Evolutionary conservation across 176 grass and related monocot species (phyloP).

Genomic region (Coix lacrymajobi): DNA sequence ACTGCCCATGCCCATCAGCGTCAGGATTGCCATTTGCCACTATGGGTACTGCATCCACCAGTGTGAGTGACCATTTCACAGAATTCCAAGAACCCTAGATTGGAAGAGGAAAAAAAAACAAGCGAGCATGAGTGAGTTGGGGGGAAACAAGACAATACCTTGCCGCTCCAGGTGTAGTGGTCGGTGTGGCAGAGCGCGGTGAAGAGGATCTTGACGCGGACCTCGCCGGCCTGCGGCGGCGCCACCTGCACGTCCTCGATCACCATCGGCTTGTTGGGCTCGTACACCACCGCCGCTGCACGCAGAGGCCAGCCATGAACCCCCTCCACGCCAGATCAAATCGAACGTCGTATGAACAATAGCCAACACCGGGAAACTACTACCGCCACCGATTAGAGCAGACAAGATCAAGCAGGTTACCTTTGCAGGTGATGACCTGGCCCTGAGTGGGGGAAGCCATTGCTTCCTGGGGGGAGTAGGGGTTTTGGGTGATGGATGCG

Average conservation of each 20-base stretch:
- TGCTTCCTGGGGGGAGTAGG: background rate
- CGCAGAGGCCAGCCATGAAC: background rate
- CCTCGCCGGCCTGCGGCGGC: slow-evolving; percentile 96
- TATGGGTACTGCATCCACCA: background rate
- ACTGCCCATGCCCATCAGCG: background rate
- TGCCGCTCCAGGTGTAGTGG: slow-evolving; percentile 98
- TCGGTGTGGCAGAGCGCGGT: slow-evolving; percentile 96
- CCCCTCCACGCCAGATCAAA: slow-evolving; percentile 30
- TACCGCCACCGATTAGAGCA: background rate
- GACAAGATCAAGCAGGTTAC: slow-evolving; percentile 24
- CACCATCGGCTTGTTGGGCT: slow-evolving; percentile 77
- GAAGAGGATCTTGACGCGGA: slow-evolving; percentile 89
- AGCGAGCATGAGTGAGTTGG: background rate
- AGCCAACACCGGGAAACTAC: background rate
- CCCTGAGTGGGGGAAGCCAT: slow-evolving; percentile 66
- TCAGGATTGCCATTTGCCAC: background rate
- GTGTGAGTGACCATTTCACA: background rate
- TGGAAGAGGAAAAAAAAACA: background rate
- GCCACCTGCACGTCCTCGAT: slow-evolving; percentile 97
- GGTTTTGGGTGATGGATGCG: background rate
- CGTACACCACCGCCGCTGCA: slow-evolving; percentile 90
- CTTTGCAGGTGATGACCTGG: slow-evolving; percentile 99
- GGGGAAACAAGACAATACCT: slow-evolving; percentile 37
- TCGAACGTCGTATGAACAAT: background rate
- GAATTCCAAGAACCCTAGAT: slow-evolving; percentile 30